phyloP scores from a whole-genome alignment of 75 land plant species.

The Selaginella tamariscina region DNA sequence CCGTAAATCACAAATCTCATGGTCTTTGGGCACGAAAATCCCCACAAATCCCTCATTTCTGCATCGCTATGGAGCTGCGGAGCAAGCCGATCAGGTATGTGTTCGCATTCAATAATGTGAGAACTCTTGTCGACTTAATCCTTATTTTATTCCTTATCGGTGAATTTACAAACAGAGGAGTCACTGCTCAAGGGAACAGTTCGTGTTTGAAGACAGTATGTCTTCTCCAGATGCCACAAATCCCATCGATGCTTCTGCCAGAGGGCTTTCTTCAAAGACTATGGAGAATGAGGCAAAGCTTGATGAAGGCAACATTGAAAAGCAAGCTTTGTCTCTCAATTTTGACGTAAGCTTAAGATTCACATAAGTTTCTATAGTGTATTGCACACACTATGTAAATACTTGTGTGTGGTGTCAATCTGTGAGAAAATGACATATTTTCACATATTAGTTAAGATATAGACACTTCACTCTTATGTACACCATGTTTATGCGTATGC shows the following conservation, averaged over 20 bases:
- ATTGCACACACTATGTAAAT: neutral
- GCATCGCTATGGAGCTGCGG: no score
- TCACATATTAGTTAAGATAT: neutral
- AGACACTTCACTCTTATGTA: no score
- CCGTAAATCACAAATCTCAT: no score
- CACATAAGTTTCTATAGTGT: neutral
- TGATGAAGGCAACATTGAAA: slow-evolving; percentile 53
- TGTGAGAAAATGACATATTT: neutral
- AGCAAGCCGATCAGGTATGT: no score
- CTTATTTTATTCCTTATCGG: no score
- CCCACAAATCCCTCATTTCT: no score
- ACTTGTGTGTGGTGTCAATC: neutral
- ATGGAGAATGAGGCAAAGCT: slow-evolving; percentile 42
- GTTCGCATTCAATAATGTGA: no score
- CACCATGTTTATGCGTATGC: no score
- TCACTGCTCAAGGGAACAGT: slow-evolving; percentile 66
- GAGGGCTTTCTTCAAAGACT: slow-evolving; percentile 46
- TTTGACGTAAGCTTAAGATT: slow-evolving; percentile 40
- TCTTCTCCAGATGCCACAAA: slow-evolving; percentile 43
- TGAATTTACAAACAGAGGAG: no score
- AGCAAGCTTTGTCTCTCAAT: slow-evolving; percentile 64
- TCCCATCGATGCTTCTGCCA: slow-evolving; percentile 38
- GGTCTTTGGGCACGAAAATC: no score
- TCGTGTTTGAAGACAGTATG: slow-evolving; percentile 48
- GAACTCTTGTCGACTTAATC: no score